Evolutionary conservation across 2,329 filamentous ascomycete species (phyloP), one percentile per base, ranked within the genome.

Genomic region (Mycogone perniciosa): DNA sequence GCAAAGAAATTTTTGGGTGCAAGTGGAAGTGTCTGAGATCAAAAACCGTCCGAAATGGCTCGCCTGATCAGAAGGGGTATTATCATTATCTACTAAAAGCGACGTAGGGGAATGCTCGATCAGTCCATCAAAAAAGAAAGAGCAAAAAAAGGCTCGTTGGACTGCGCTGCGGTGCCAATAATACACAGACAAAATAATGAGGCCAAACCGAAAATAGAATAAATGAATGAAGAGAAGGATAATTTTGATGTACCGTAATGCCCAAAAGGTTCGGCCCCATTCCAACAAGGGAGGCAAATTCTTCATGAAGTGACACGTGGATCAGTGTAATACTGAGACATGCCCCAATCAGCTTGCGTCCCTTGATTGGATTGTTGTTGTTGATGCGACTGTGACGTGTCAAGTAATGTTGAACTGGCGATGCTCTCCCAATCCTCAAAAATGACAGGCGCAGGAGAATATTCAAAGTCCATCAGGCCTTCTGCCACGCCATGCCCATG

Each of bases 341-440:
- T 69, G 1, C 61, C 59, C 67, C 67, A 70, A 30, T 57, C 56
- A 5, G 38, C 13, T 37, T 59, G 55, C 1, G 54, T 7, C 9
- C 27, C 35, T 54, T 60, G 40, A 55, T 50, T 33, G 46, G 39
- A 26, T 53, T 57, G 51, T 47, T 57, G 40, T 53, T 51, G 51
- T 10, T 51, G 53, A 40, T 60, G 61, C n/a, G 60, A 64, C 43
- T 62, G 56, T 10, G 57, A 62, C 26, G 55, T 56, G 50, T 69
- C 66, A 41, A 67, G 64, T 20, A 69, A 59, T 20, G 69, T 62
- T 26, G 66, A 59, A 26, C 65, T 64, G 27, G 64, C 57, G 31
- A 73, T 63, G 50, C 62, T 67, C 49, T 70, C 70, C 71, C 71
- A 74, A 52, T 72, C 69, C 2, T 71, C 67, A 41, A 73, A 71